Evolutionary conservation across 1,139 yeast genomes (phyloP).

Genomic region (Blastobotrys capitulatus): DNA sequence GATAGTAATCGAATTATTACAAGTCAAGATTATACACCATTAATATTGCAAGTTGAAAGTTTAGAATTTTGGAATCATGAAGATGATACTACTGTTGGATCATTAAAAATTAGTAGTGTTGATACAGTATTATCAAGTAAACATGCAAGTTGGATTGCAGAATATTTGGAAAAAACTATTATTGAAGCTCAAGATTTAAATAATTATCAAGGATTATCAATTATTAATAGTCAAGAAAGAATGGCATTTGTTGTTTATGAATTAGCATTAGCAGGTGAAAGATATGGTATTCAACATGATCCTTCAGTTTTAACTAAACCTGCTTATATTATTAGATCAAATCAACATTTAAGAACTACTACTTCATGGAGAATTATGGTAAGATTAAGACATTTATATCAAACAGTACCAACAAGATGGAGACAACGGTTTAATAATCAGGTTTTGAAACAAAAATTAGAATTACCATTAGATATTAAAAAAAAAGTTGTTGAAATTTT

Average conservation of each 20-base stretch:
- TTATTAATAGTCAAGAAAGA: slow-evolving; percentile 14
- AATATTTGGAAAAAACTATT: slow-evolving; percentile 21
- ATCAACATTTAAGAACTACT: slow-evolving; percentile 68
- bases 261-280: slow-evolving; percentile 57
- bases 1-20: slow-evolving; percentile 3
- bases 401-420: slow-evolving; percentile 57
- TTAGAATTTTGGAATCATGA: slow-evolving; percentile 30
- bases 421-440: slow-evolving; percentile 21
- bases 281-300: slow-evolving; percentile 63
- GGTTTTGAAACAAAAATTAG: slow-evolving; percentile 27
- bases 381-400: slow-evolving; percentile 66
- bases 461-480: slow-evolving; percentile 49
- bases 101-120: slow-evolving; percentile 26
- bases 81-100: slow-evolving; percentile 21
- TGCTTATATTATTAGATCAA: slow-evolving; percentile 68
- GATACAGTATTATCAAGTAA: slow-evolving; percentile 25
- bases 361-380: slow-evolving; percentile 86
- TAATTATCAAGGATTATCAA: slow-evolving; percentile 4
- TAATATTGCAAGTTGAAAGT: slow-evolving; percentile 25
- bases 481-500: slow-evolving; percentile 54
- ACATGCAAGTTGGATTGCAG: slow-evolving; percentile 25
- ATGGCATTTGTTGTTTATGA: slow-evolving; percentile 42
- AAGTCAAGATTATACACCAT: slow-evolving; percentile 19
- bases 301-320: slow-evolving; percentile 90
- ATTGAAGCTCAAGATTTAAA: slow-evolving; percentile 16